Percentiles rank a stretch among this genome's conserved stretches.
Evolutionary conservation across 2,329 filamentous ascomycete genomes (phyloP).

Genomic region (Xylaria sp.): DNA sequence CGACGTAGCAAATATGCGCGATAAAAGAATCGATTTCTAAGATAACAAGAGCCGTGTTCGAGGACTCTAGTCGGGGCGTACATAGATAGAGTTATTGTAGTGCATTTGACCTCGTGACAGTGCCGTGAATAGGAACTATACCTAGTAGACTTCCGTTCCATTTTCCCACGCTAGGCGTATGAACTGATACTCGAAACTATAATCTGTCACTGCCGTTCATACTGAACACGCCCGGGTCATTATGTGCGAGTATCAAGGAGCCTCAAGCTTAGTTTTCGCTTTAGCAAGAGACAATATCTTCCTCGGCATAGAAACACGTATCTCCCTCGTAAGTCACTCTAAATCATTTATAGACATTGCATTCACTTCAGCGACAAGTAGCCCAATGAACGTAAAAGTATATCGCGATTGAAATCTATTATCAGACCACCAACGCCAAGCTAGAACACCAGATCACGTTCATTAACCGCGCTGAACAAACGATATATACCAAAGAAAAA

Average conservation of each 20-base stretch:
- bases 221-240: neutral
- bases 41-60: neutral
- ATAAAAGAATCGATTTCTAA: neutral
- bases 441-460: slow-evolving; percentile 17
- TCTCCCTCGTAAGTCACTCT: neutral
- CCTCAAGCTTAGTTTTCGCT: neutral
- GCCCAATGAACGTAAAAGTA: too few species aligned
- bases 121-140: neutral
- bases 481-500: neutral
- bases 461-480: neutral
- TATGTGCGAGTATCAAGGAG: neutral
- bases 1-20: too few species aligned
- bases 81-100: neutral
- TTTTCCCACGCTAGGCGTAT: too few species aligned
- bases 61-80: neutral
- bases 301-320: neutral
- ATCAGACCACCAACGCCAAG: slow-evolving; percentile 26
- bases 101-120: neutral
- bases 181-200: too few species aligned
- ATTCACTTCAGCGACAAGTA: neutral
- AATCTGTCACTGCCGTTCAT: neutral
- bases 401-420: slow-evolving; percentile 21
- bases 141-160: too few species aligned
- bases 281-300: neutral
- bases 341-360: neutral